phyloP scores from a whole-genome alignment of 129 eudicot species.

The carrot (Daucus carota) region DH1_v3.0 NC_030383.2:63012501-63013000 shows the following conservation, averaged over 20 bases:
- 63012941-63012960: background rate
- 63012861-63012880: background rate
- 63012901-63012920: background rate
- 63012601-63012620: background rate
- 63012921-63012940: background rate
- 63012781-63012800: background rate
- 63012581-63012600: background rate
- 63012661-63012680: no score
- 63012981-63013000: background rate
- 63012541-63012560: background rate
- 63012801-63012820: background rate
- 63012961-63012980: background rate
- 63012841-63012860: background rate
- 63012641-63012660: background rate
- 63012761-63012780: background rate
- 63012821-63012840: background rate
- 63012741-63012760: background rate
- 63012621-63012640: background rate
- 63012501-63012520: background rate
- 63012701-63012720: background rate
- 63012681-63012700: background rate
- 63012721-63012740: background rate
- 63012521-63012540: background rate
- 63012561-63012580: background rate
- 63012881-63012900: background rate